Evolutionary conservation across 1,139 yeast genomes (phyloP), one percentile per base, ranked within the genome.

Genomic region (Hemisphaericaspora subhashii): DNA sequence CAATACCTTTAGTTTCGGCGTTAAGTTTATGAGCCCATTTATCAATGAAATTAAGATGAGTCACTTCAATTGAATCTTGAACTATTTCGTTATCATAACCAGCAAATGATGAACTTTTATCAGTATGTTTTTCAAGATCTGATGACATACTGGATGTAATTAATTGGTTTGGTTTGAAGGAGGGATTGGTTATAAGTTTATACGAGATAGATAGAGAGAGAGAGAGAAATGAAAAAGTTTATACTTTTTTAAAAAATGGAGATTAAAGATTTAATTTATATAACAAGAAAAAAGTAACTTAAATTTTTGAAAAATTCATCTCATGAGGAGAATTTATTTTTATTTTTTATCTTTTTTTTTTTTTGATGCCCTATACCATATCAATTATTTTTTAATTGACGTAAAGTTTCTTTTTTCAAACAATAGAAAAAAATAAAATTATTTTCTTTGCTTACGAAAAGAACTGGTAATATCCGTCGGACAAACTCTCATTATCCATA

Each of bases 1-100:
- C 88, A 46, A 84, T 76, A 55, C 90, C 90, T 54, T 83, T 77
- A 24, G 81, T 72, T 63, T 84, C 90, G 35, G 79, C 81, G 44
- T 70, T 68, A 46, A 72, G 52, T 45, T 57, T 59, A 21, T 53
- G 54, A 11, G 75, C 75, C 45, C 57, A 51, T 29, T 52, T 54
- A 45, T 65, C 53, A 24, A 57, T 39, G 34, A 53, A 54, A 35
- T 42, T 43, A 14, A 47, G 17, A 8, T 46, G 30, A 12, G 47
- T 32, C 13, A 27, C 10, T 36, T 40, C 40, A 17, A 45, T 38
- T n/a, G 39, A 35, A 9, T 25, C 33, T 12, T 29, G 31, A 9
- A 38, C 40, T 20, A 42, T 34, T 4, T 36, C 34, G 18, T 31
- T 24, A 13, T 43, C 46, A 30, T 37, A 41, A 11, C 40, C 41